These are phyloP conservation scores for Penicillium riverlandense DNA, from an alignment of 495 filamentous ascomycete genomes.

Conservation along the genomic window DNA sequence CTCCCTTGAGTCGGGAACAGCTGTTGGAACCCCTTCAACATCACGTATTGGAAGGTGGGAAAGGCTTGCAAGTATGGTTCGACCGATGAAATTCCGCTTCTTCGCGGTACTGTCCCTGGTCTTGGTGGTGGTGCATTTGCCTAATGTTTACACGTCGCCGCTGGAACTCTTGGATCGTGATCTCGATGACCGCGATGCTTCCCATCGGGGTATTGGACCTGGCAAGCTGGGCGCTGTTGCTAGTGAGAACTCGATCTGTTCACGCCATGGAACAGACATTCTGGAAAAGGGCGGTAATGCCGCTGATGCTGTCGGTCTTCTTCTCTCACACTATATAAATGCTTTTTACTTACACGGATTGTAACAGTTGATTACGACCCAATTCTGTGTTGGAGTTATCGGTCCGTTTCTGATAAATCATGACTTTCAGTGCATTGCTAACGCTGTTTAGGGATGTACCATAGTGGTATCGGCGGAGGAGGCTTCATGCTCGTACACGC, in stretches of 20 bases:
- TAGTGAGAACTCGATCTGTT: constrained; percentile 69
- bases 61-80: background rate
- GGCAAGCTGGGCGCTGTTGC: constrained; percentile 67
- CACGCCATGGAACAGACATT: constrained; percentile 65
- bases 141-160: constrained; percentile 15
- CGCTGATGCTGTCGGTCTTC: constrained; percentile 54
- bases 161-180: constrained; percentile 9
- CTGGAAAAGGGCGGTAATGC: constrained; percentile 65
- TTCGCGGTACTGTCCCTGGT: constrained; percentile 14
- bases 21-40: too few relatives aligned
- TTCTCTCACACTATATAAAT: background rate
- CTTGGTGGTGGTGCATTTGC: constrained; percentile 16
- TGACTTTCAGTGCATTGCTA: background rate
- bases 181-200: background rate
- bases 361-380: constrained; percentile 56
- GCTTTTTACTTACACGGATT: background rate
- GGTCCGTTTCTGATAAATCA: constrained; percentile 29
- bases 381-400: constrained; percentile 68
- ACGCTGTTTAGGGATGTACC: constrained; percentile 59
- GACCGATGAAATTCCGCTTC: background rate
- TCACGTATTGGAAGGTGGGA: too few relatives aligned
- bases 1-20: too few relatives aligned
- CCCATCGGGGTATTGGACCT: constrained; percentile 8
- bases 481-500: constrained; percentile 75
- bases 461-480: constrained; percentile 83